Evolutionary conservation across 1,284 basidiomycete genomes (phyloP), one percentile per base, ranked within the genome.

Genomic region (Apiotrichum montevideense): DNA sequence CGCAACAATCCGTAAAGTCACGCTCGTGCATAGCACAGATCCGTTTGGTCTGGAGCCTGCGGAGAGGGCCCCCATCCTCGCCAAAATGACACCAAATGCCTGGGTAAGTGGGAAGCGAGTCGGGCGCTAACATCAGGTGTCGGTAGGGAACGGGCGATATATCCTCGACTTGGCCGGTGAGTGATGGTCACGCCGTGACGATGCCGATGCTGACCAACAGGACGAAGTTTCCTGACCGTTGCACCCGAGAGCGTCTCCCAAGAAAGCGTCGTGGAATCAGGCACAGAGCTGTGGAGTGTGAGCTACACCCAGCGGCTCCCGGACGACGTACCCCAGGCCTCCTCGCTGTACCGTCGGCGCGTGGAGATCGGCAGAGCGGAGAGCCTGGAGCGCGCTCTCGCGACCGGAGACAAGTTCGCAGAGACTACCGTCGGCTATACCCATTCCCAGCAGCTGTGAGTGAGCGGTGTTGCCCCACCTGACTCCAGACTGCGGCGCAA

Each of bases 161-260:
- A 82, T 96, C 8, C 79, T 98, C 1, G 88, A 93, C 63, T 84
- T 88, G 57, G 73, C 93, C 15, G 85, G 84, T 64, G 15, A 21
- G 21, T 21, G 21, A 21, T 21, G 33, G 66, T 56, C 9, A 11
- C 41, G 41, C 11, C 8, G 6, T 10, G 41, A 15, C 10, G 6
- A 13, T n/a, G 14, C 41, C n/a, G 41, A 39, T 14, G 6, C 41
- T 39, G 37, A 39, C 37, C 7, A 39, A 7, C 10, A 42, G 41
- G 41, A 6, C n/a, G 10, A 6, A 14, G 41, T 6, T 42, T 11
- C 11, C 6, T 42, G n/a, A 42, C 41, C 6, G 41, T 42, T 11
- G 10, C 41, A 42, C 11, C 10, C 10, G 41, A 42, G 37, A 39
- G 37, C 37, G 37, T 13, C 13, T 39, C 37, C 37, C 9, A 8